Base-by-base conservation (phyloP, 441 rosid genomes). In the Geranium incanum region DNA sequence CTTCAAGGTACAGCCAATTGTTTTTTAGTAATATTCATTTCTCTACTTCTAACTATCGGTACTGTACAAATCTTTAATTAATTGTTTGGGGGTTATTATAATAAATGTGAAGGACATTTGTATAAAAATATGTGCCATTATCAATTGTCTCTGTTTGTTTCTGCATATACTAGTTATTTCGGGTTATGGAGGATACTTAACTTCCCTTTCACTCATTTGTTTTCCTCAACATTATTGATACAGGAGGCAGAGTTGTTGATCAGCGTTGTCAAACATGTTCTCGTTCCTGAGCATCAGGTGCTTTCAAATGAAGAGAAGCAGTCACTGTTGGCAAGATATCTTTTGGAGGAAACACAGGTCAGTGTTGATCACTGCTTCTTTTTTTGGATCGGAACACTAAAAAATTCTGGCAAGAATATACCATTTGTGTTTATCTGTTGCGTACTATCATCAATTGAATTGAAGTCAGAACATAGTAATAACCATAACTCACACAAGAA, bases 291-390 rank as follows among this genome's bases (percentile, higher is more conserved):
- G 72, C 87, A 87, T 72, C 78, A 72, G 69, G 84, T 87, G 16
- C 77, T 87, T 11, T 78, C 76, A 21, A 69, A 75, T 50, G 74
- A 84, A 70, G 89, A 86, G 62, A 87, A 87, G 80, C 82, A 85
- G 78, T 79, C 80, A 21, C 64, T 85, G 66, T 84, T 87, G 66
- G 67, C 66, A 37, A 81, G 74, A 74, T 87, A 85, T 37, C 79
- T 78, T 65, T 81, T 87, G 48, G 81, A 84, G 72, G 91, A 85
- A 52, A 81, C 88, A 23, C 89, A 80, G 86, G 86, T 83, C 45
- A 74, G 64, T 65, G 38, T 23, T 33, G 16, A 64, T 11, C 28
- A 62, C 15, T 4, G 16, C 8, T 8, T 15, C 18, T 55, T 55
- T 18, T 55, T 55, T 16, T 55, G 62, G 62, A 55, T 55, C 13